phyloP scores from a whole-genome alignment of 306 rosid genomes.

The Quercus alba region DNA sequence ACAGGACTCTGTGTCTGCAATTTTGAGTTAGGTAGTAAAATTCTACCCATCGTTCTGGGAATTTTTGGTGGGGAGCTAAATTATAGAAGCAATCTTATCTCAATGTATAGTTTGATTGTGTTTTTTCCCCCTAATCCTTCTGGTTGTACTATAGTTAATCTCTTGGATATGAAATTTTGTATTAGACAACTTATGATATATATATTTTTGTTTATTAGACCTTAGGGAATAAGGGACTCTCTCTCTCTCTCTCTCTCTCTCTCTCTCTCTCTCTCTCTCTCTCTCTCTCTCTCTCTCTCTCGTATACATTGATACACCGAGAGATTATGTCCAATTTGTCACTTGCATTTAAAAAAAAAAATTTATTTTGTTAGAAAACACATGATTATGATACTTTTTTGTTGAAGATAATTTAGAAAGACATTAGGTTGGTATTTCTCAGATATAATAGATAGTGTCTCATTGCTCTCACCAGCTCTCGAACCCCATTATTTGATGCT shows the following conservation, averaged over 20 bases:
- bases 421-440: not conserved
- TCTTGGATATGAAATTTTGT: not conserved
- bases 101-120: not conserved
- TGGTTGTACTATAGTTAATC: not conserved
- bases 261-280: too few relatives aligned
- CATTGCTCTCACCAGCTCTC: too few relatives aligned
- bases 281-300: too few relatives aligned
- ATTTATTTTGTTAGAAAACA: too few relatives aligned
- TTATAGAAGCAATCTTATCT: not conserved
- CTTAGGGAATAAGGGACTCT: not conserved
- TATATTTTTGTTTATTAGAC: not conserved
- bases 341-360: too few relatives aligned
- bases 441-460: not conserved
- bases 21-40: not conserved
- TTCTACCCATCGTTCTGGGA: not conserved
- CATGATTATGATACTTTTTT: not conserved
- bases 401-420: not conserved
- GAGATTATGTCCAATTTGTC: too few relatives aligned
- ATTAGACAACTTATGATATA: not conserved
- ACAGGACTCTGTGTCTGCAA: not conserved
- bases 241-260: too few relatives aligned
- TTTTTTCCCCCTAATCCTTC: not conserved
- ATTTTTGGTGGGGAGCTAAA: not conserved
- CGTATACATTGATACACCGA: too few relatives aligned
- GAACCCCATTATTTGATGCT: too few relatives aligned